Base-by-base conservation (phyloP, 2,329 filamentous ascomycete genomes). In the Fusarium udum region DNA sequence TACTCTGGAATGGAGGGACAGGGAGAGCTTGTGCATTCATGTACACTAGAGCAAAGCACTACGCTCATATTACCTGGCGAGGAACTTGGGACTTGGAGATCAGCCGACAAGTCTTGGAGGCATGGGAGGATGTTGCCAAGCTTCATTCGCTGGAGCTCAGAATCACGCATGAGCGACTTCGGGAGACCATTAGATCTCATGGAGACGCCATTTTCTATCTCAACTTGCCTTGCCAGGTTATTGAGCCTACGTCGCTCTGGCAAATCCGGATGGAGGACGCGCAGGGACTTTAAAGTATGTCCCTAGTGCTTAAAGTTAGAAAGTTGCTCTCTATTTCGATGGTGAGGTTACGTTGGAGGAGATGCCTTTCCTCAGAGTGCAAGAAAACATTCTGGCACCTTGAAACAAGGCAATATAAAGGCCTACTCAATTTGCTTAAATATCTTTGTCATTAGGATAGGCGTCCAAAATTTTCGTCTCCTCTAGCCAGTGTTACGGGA, bases 131-230 rank as follows among this genome's bases (percentile, higher is more conserved):
- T 26, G 26, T 63, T 34, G 56, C 56, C 12, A 39, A 43, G 26
- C 28, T 62, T 4, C 37, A 43, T 65, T 66, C 49, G 4, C 4
- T 40, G 20, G 37, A 62, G n/a, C 37, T 56, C 6, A 31, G 3
- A 32, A 15, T 68, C 18, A 34, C 2, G 6, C 32, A 62, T 42
- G 56, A 62, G 42, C 9, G 18, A 6, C 22, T 68, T 12, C 11
- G 8, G 7, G 49, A 31, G 39, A 12, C 6, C 7, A 56, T 68
- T 7, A 39, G 28, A 28, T 56, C 31, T 45, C 57, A 36, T 51
- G 66, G 64, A 28, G 81, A 67, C 37, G 64, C 64, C 20, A 51
- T 65, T 4, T 20, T 51, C 28, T 15, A 67, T n/a, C 61, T 67
- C 13, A 40, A 59, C 51, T 34, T 67, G 15, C 61, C 64, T 43